These are phyloP conservation scores for Beauveria australis DNA, from an alignment of 2,329 filamentous ascomycete genomes.

Conservation along the genomic window DNA sequence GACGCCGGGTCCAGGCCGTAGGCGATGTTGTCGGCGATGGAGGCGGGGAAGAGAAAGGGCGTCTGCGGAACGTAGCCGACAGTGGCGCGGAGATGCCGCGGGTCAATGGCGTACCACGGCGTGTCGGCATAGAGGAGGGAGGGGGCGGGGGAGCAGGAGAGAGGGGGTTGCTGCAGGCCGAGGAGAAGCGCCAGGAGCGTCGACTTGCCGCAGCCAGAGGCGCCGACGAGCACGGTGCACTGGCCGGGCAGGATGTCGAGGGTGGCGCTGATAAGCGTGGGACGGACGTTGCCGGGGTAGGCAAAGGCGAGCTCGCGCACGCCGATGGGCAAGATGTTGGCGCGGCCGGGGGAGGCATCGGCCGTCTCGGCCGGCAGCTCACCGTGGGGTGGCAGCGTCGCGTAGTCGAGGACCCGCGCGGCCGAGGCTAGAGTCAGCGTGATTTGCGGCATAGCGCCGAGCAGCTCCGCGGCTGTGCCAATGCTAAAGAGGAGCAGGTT, in stretches of 20 bases:
- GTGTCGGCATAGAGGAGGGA: constrained; percentile 51
- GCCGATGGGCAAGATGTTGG: constrained; percentile 37
- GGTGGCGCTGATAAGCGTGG: constrained; percentile 56
- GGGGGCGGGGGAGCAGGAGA: constrained; percentile 19
- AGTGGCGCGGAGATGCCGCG: constrained; percentile 47
- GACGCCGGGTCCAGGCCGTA: constrained; percentile 62
- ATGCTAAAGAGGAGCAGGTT: constrained; percentile 80
- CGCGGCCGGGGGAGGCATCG: constrained; percentile 14
- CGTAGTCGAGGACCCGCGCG: constrained; percentile 61
- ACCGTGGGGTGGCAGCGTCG: constrained; percentile 18
- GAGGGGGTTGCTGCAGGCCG: constrained; percentile 48
- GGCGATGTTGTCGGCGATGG: constrained; percentile 70
- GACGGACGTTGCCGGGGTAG: constrained; percentile 47
- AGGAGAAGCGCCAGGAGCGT: constrained; percentile 71
- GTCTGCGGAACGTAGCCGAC: constrained; percentile 63
- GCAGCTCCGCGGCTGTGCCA: constrained; percentile 59
- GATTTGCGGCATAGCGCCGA: constrained; percentile 74
- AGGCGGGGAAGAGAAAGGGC: constrained; percentile 69
- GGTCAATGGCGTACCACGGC: constrained; percentile 51
- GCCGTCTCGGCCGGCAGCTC: constrained; percentile 39
- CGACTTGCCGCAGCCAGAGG: constrained; percentile 85
- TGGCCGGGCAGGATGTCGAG: constrained; percentile 54
- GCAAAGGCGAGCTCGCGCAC: constrained; percentile 53
- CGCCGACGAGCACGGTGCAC: constrained; percentile 71
- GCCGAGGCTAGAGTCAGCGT: constrained; percentile 66